Conservation (phyloP, 306 rosid genomes). For the Carpinus fangiana region DNA sequence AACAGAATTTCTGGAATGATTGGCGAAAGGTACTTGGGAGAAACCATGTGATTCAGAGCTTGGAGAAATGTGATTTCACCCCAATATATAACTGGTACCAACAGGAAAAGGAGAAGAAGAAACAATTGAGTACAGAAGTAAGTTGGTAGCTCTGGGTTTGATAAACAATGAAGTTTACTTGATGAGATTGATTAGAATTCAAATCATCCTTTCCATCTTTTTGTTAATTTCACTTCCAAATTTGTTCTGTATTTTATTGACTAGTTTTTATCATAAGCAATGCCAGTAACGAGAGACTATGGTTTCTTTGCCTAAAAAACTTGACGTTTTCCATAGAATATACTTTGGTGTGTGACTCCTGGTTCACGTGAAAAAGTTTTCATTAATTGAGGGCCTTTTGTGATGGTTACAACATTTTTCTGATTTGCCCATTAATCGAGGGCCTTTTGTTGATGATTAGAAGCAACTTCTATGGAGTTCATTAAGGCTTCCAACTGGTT, state of each 20-base stretch:
- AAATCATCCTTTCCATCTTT: not conserved
- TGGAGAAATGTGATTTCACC: conserved; percentile 91
- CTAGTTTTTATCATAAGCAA: not conserved
- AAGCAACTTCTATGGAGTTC: not conserved
- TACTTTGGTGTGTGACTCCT: not conserved
- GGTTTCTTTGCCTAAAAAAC: not conserved
- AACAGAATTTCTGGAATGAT: conserved; percentile 96
- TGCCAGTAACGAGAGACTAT: not conserved
- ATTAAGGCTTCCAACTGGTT: not conserved
- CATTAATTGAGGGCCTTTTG: not conserved
- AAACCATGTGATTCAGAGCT: conserved; percentile 81
- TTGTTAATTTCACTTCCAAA: conserved; percentile 16
- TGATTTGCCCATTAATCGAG: not conserved
- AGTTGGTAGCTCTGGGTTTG: conserved; percentile 38
- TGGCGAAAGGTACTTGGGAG: conserved; percentile 91
- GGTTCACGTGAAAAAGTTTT: too few relatives aligned
- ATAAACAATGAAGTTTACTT: not conserved
- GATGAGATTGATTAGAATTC: conserved; percentile 6
- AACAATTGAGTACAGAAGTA: conserved; percentile 85
- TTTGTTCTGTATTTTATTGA: not conserved
- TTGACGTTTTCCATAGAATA: not conserved
- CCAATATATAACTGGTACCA: conserved; percentile 96
- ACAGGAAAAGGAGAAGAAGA: conserved; percentile 88
- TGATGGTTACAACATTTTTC: not conserved
- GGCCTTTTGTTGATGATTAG: not conserved